Evolutionary conservation across 2,329 filamentous ascomycete genomes (phyloP).

Genomic region (Diaporthe destruens): DNA sequence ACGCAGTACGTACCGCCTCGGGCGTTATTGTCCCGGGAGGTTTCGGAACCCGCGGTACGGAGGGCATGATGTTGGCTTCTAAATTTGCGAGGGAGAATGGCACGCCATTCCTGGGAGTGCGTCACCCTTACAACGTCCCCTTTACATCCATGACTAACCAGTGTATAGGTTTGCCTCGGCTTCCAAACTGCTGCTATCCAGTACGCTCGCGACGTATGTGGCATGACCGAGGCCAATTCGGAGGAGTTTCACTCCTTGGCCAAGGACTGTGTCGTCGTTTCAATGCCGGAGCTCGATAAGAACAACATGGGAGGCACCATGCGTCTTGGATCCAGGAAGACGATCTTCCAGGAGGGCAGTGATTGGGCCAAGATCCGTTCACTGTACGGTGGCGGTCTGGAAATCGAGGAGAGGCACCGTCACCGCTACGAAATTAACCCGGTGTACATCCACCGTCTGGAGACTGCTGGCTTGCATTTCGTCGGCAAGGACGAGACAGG

Average conservation of each 20-base stretch:
- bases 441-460: conserved; percentile 71
- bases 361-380: conserved; percentile 79
- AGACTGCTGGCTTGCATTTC: conserved; percentile 75
- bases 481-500: conserved; percentile 81
- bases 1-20: conserved; percentile 77
- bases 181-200: conserved; percentile 96
- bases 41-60: conserved; percentile 84
- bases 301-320: conserved; percentile 79
- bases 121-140: neutral
- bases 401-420: conserved; percentile 76
- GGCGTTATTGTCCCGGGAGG: conserved; percentile 80
- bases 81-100: conserved; percentile 88
- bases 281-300: conserved; percentile 83
- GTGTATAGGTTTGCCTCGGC: conserved; percentile 72
- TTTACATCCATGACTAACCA: conserved; percentile 11
- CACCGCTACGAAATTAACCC: conserved; percentile 88
- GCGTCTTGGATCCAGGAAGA: conserved; percentile 79
- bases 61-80: conserved; percentile 91
- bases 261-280: conserved; percentile 81
- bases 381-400: conserved; percentile 70
- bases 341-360: conserved; percentile 75
- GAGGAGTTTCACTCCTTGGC: conserved; percentile 69
- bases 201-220: conserved; percentile 81
- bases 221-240: conserved; percentile 67
- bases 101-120: conserved; percentile 85